phyloP scores from a whole-genome alignment of 805 yeast species.

The Isabelozyma pseudorhagii region DNA sequence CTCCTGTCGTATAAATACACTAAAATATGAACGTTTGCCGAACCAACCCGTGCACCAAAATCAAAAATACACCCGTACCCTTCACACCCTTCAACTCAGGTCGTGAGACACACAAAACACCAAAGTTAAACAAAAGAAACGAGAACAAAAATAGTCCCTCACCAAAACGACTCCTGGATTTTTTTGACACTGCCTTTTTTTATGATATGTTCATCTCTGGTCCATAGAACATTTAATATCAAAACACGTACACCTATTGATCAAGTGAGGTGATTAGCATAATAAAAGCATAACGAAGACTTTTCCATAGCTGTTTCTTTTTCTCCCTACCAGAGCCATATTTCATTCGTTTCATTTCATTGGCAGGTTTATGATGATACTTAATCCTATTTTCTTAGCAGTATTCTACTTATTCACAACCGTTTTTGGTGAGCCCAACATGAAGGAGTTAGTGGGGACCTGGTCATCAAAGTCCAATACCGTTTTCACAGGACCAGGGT shows the following conservation, averaged over 20 bases:
- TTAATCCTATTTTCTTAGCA: neutral
- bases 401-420: slow-evolving; percentile 6
- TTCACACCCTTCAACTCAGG: neutral
- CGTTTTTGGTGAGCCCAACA: slow-evolving; percentile 30
- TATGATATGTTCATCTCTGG: neutral
- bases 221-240: neutral
- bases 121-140: neutral
- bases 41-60: neutral
- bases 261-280: too few species aligned
- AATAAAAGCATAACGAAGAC: too few species aligned
- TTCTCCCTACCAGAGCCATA: too few species aligned
- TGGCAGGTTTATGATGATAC: slow-evolving; percentile 1
- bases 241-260: neutral
- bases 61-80: neutral
- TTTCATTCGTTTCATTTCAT: neutral
- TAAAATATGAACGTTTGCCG: neutral
- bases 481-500: slow-evolving; percentile 95
- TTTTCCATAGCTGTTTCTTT: too few species aligned
- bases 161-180: neutral
- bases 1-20: neutral
- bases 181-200: neutral
- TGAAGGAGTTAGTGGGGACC: slow-evolving; percentile 69
- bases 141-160: neutral
- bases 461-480: slow-evolving; percentile 94
- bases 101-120: neutral